Conservation (phyloP, 2,329 filamentous ascomycete species). For the Didymella pomorum region DNA sequence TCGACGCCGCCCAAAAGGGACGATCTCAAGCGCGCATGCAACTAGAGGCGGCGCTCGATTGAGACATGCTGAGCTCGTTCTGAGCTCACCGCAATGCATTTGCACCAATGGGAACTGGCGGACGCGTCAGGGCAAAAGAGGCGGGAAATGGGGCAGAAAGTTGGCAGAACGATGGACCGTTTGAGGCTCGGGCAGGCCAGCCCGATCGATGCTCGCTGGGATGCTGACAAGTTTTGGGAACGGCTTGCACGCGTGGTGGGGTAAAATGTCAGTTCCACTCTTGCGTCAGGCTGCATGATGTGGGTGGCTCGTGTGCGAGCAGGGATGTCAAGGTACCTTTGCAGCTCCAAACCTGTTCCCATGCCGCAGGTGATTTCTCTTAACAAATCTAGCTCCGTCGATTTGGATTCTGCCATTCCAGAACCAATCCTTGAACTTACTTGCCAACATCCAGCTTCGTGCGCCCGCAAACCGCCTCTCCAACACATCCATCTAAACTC, state of each 20-base stretch:
- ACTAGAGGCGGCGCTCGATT: constrained; percentile 12
- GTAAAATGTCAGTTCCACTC: constrained; percentile 36
- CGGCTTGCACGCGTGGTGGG: constrained; percentile 35
- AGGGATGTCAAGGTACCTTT: constrained; percentile 42
- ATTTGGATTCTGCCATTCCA: constrained; percentile 25
- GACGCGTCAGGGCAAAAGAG: constrained; percentile 3
- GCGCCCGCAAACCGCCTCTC: constrained; percentile 1
- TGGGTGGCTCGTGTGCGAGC: constrained; percentile 45
- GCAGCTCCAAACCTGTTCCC: constrained; percentile 50
- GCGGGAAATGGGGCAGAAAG: constrained; percentile 14
- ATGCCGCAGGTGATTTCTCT: constrained; percentile 38
- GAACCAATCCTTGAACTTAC: constrained; percentile 27
- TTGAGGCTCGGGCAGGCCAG: constrained; percentile 12
- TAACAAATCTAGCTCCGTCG: constrained; percentile 42
- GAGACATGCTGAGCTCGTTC: constrained; percentile 10
- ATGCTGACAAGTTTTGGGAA: constrained; percentile 44
- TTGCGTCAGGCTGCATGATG: constrained; percentile 51
- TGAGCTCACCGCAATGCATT: constrained; percentile 5
- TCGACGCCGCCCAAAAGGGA: constrained; percentile 5
- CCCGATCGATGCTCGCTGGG: constrained; percentile 33
- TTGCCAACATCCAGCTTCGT: constrained; percentile 22
- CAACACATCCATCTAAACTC: constrained; percentile 9
- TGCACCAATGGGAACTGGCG: constrained; percentile 10
- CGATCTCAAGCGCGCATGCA: constrained; percentile 15
- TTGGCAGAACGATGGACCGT: constrained; percentile 15